phyloP scores from a whole-genome alignment of 2,329 filamentous ascomycete genomes.

The Talaromyces funiculosus region DNA sequence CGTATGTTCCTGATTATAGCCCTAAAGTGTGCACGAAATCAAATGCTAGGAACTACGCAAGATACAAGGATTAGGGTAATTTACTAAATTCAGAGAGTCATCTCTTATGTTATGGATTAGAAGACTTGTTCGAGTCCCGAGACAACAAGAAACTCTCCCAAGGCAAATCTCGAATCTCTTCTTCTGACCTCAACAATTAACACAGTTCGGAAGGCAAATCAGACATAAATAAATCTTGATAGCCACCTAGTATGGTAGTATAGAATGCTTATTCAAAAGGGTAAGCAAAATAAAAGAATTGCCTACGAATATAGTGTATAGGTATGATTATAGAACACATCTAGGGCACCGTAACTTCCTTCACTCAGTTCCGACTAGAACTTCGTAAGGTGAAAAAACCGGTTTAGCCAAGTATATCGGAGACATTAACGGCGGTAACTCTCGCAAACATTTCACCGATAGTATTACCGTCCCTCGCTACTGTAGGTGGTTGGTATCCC shows the following conservation, averaged over 20 bases:
- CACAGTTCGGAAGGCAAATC: no score
- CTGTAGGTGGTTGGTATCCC: constrained; percentile 6
- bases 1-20: neutral
- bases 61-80: neutral
- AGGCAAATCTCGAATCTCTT: no score
- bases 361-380: neutral
- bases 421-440: constrained; percentile 4
- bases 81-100: neutral
- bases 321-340: neutral
- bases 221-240: no score
- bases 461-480: neutral
- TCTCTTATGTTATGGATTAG: neutral
- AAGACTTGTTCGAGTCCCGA: no score
- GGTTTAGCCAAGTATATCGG: neutral
- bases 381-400: neutral
- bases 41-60: neutral
- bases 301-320: neutral
- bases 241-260: no score
- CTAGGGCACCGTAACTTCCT: neutral
- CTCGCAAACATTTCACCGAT: neutral
- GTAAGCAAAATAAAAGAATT: neutral
- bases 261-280: no score
- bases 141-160: no score
- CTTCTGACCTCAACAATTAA: no score
- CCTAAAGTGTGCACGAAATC: neutral